A percentile compares a stretch with the other conserved stretches of the same genome.
phyloP scores from a whole-genome alignment of 139 green algal species.

The Edaphochlamys debaryana region DNA sequence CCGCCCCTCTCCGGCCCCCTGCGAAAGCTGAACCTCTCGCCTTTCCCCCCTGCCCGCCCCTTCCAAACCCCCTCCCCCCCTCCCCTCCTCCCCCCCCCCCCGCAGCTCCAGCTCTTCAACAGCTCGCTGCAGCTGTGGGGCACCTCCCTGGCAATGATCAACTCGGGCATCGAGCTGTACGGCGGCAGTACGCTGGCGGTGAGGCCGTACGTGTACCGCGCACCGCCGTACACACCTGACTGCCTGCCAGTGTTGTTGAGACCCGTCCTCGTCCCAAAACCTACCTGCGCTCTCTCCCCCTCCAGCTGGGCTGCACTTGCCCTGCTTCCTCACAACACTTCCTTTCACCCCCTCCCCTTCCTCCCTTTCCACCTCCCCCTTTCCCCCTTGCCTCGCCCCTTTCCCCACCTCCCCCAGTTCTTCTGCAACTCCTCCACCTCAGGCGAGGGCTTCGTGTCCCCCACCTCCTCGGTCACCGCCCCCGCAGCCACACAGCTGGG shows the following conservation, averaged over 20 bases:
- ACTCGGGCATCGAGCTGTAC: constrained; percentile 10
- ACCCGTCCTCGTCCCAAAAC: no score
- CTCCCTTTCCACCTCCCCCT: neutral
- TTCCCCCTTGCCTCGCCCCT: neutral
- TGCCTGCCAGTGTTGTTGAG: no score
- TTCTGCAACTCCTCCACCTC: neutral
- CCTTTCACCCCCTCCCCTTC: no score
- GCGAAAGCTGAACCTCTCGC: no score
- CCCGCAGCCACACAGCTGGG: neutral
- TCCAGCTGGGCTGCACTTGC: no score
- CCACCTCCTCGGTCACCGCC: neutral
- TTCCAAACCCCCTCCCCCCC: neutral
- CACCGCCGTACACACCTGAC: no score
- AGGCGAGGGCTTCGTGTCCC: neutral
- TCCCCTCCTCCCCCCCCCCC: no score
- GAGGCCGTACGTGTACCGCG: neutral
- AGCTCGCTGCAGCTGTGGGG: constrained; percentile 20
- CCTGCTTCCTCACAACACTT: no score
- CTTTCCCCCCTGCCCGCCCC: no score
- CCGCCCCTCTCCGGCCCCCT: no score
- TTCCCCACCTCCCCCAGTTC: neutral
- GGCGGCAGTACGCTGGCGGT: neutral
- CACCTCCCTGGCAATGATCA: neutral
- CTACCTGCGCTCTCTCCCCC: no score
- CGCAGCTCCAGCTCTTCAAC: constrained; percentile 13